phyloP scores from a whole-genome alignment of 148 eudicot species.

The Vaccinium darrowii region DNA sequence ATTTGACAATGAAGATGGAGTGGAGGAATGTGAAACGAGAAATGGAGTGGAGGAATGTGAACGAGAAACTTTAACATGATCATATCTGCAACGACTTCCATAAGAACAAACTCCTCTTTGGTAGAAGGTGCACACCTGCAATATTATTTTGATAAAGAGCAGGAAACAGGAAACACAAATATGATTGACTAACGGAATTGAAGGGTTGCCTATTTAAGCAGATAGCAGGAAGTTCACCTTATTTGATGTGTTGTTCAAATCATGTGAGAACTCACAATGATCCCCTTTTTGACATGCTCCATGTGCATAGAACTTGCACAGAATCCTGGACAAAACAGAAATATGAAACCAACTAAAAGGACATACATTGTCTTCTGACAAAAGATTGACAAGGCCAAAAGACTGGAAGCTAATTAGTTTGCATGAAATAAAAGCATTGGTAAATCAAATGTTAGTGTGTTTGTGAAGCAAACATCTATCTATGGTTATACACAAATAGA shows the following conservation, averaged over 20 bases:
- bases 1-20: constrained; percentile 62
- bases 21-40: too few relatives aligned
- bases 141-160: constrained; percentile 9
- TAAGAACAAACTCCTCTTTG: constrained; percentile 86
- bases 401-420: too few relatives aligned
- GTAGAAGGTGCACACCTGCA: constrained; percentile 84
- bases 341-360: background rate
- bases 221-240: constrained; percentile 45
- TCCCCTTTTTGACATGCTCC: constrained; percentile 97
- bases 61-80: constrained; percentile 69
- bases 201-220: too few relatives aligned
- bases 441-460: too few relatives aligned
- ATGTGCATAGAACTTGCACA: constrained; percentile 89
- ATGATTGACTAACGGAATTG: background rate
- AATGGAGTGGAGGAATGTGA: constrained; percentile 38
- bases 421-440: too few relatives aligned
- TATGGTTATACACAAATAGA: too few relatives aligned
- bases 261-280: constrained; percentile 92
- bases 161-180: constrained; percentile 9
- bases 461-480: too few relatives aligned
- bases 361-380: background rate
- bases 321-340: constrained; percentile 45
- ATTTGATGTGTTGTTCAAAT: constrained; percentile 86
- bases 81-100: constrained; percentile 89
- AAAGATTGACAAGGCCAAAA: background rate